These are phyloP conservation scores for Erigeron philadelphicus DNA, from an alignment of 140 eudicot genomes.

Conservation along the genomic window DNA sequence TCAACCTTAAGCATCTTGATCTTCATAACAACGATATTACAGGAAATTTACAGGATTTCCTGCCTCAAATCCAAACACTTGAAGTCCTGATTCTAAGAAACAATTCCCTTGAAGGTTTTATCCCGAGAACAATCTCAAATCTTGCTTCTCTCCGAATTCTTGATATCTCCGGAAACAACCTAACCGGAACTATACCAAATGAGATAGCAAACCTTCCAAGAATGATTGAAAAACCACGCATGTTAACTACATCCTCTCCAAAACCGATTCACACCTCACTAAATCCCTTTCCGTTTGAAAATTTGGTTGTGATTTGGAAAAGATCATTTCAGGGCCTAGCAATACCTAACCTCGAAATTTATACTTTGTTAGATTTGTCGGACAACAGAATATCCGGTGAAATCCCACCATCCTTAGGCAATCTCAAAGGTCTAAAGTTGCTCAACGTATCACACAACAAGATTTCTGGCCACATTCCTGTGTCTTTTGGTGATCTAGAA, in stretches of 20 bases:
- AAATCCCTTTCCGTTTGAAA: background rate
- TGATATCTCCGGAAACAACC: slow-evolving; percentile 36
- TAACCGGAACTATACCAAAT: slow-evolving; percentile 26
- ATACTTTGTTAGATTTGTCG: background rate
- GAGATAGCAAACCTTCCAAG: slow-evolving; percentile 21
- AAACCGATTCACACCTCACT: too few relatives aligned
- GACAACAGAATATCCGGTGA: background rate
- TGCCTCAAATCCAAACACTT: slow-evolving; percentile 30
- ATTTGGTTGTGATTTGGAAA: background rate
- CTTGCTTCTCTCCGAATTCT: slow-evolving; percentile 34
- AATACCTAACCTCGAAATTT: background rate
- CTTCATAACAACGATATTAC: slow-evolving; percentile 34
- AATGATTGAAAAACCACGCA: slow-evolving; percentile 27
- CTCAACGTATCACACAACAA: background rate
- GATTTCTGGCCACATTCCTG: background rate
- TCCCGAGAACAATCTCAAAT: slow-evolving; percentile 25
- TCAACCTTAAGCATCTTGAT: slow-evolving; percentile 32
- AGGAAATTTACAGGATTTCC: slow-evolving; percentile 23
- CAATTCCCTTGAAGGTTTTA: slow-evolving; percentile 34
- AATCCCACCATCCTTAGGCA: background rate
- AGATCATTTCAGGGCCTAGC: background rate
- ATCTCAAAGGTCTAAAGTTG: background rate
- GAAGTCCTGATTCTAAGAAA: slow-evolving; percentile 34
- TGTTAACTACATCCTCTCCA: background rate
- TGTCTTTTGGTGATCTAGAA: background rate